These are phyloP conservation scores for Diaporthe aspalathi DNA, from an alignment of 2,329 filamentous ascomycete species.

Conservation along the genomic window DNA sequence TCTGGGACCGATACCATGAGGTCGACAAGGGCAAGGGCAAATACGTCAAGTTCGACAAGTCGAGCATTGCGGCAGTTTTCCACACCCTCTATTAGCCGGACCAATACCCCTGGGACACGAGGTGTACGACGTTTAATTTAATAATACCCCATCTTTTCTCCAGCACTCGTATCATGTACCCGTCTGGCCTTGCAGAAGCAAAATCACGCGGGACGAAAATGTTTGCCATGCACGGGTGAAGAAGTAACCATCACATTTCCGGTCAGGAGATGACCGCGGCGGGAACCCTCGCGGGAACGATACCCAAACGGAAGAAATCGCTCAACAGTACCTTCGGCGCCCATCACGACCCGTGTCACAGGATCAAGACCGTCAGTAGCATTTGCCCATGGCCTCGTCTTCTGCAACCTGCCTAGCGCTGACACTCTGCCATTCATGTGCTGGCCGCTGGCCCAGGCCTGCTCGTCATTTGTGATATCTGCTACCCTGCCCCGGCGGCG, in stretches of 20 bases:
- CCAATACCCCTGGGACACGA: conserved; percentile 35
- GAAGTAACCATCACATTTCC: neutral
- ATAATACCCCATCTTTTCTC: conserved; percentile 31
- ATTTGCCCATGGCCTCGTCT: conserved; percentile 6
- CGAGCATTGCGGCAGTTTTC: conserved; percentile 76
- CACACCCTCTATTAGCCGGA: conserved; percentile 58
- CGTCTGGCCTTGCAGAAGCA: conserved; percentile 37
- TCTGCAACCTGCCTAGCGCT: conserved; percentile 24
- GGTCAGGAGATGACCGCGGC: neutral
- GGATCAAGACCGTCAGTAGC: conserved; percentile 24
- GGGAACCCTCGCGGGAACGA: neutral
- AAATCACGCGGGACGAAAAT: neutral
- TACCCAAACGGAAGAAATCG: conserved; percentile 2
- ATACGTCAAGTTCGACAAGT: conserved; percentile 97
- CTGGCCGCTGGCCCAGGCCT: conserved; percentile 1
- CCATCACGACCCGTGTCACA: conserved; percentile 7
- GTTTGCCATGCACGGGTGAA: conserved; percentile 15
- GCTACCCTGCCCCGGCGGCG: conserved; percentile 7
- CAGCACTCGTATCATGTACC: neutral
- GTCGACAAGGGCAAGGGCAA: conserved; percentile 98
- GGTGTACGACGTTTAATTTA: conserved; percentile 22
- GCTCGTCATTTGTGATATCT: conserved; percentile 26
- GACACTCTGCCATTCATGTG: neutral
- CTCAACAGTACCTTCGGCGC: neutral
- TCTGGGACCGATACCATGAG: conserved; percentile 98